A percentile compares a stretch with the other conserved stretches of the same genome.
These are phyloP conservation scores for Penicillium sp. DNA, from an alignment of 2,329 filamentous ascomycete genomes.

Conservation along the genomic window DNA sequence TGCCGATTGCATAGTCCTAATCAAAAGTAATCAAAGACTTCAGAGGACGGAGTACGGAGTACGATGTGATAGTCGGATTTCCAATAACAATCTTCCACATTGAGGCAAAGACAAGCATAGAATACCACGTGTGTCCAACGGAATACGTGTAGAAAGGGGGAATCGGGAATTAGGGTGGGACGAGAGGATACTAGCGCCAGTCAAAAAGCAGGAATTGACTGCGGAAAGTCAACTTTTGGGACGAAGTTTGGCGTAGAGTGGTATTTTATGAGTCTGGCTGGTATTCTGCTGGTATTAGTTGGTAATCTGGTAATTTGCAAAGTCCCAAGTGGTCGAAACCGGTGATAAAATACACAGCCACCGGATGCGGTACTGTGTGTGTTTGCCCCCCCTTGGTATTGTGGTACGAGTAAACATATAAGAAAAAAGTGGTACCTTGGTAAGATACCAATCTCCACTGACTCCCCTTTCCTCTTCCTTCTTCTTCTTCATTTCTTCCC, in stretches of 20 bases:
- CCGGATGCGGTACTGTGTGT: slow-evolving; percentile 25
- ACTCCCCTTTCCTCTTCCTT: slow-evolving; percentile 37
- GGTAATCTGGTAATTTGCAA: neutral
- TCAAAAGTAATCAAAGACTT: neutral
- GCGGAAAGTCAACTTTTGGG: slow-evolving; percentile 1
- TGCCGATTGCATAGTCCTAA: slow-evolving; percentile 1
- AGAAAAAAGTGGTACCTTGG: slow-evolving; percentile 15
- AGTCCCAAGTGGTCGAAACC: neutral
- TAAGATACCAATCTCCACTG: slow-evolving; percentile 29
- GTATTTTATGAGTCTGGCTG: neutral
- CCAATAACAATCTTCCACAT: neutral
- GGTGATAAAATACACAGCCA: slow-evolving; percentile 1
- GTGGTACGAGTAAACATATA: neutral
- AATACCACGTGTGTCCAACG: slow-evolving; percentile 10
- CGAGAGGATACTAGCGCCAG: neutral
- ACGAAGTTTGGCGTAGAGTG: neutral
- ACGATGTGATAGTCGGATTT: neutral
- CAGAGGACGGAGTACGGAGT: neutral
- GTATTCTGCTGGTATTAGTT: neutral
- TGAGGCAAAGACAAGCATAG: neutral
- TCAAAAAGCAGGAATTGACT: slow-evolving; percentile 15
- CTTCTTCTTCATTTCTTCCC: slow-evolving; percentile 36
- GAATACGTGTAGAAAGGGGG: slow-evolving; percentile 16
- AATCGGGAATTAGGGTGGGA: slow-evolving; percentile 2
- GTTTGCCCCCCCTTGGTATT: slow-evolving; percentile 17